Evolutionary conservation across 495 filamentous ascomycete species (phyloP), one percentile per base, ranked within the genome.

Genomic region (Trichoderma asperelloides): DNA sequence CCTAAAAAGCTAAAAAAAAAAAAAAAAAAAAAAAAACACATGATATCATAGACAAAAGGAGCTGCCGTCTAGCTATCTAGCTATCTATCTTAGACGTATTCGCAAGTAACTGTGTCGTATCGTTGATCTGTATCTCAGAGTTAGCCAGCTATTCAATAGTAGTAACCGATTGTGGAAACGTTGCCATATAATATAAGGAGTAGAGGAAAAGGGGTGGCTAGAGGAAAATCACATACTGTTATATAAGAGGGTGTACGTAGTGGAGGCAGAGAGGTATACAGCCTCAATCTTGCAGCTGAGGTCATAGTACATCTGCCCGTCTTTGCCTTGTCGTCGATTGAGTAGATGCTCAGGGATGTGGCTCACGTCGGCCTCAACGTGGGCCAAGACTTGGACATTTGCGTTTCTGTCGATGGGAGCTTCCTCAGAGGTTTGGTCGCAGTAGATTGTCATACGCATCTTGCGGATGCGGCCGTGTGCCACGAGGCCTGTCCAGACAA

Each of bases 191-290:
- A n/a, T n/a, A n/a, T n/a, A n/a, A n/a, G n/a, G n/a, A n/a, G n/a
- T n/a, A n/a, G n/a, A n/a, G n/a, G n/a, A n/a, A n/a, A n/a, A n/a
- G n/a, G n/a, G n/a, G n/a, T 7, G 62, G 30, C 16, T 15, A 28
- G 16, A 15, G 2, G 23, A 12, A n/a, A 57, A 27, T 6, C 23
- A 65, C 70, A 68, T 30, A 71, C 70, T 62, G 33, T 78, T 71
- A 65, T 71, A 72, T n/a, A 76, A 66, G 33, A 78, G 69, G 0
- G 76, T 75, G 67, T 78, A 78, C 63, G 71, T 70, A 0, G 76
- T 78, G 13, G 69, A 73, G 2, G 74, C 74, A 11, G 76, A 78
- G 28, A 72, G 71, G 67, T 74, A 76, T 8, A 75, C 69, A 12
- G 74, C 68, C 66, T 78, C 72, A 45, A 78, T 74, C 60, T 73